Base-by-base conservation (phyloP, 2,329 filamentous ascomycete species). In the Cercospora canescens region DNA sequence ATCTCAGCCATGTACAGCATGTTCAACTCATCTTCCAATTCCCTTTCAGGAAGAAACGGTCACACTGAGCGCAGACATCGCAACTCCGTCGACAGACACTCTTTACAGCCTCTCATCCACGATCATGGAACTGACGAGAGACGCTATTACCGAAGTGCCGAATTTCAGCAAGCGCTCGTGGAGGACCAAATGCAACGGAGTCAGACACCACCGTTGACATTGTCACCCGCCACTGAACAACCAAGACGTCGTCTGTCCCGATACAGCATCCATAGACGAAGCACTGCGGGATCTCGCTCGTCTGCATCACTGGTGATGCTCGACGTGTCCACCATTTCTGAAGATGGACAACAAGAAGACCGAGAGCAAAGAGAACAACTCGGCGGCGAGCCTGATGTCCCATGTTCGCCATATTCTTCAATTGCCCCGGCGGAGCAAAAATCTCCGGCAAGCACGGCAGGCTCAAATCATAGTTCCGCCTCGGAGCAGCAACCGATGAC, bases 101-200 rank as follows among this genome's bases (percentile, higher is more conserved):
- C 48, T 37, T 21, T 70, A 3, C 32, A 55, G 14, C 66, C 66
- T 26, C 21, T 68, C 6, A 18, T 59, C n/a, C 45, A 62, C 54
- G 68, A 70, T 21, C 30, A 32, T 24, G 66, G 57, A 16, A 65
- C 62, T 4, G 59, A 70, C 26, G 64, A 70, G 52, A 65, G 39
- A 28, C 55, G 68, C 26, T 70, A 70, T 54, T 70, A 68, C 48
- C 64, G 68, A 16, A 68, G 64, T 45, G 62, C 66, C 26, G 68
- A 70, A 45, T 70, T 70, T 24, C 66, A 70, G 56, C 66, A 67
- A 62, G 68, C 68, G 28, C 50, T 70, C 14, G 54, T 68, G 8
- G 64, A 70, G 24, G 62, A 67, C 18, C 66, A 65, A 39, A 65
- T 67, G 26, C 66, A 65, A 56, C 30, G 60, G 14, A 65, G 30